A percentile compares a stretch with the other conserved stretches of the same genome.
Evolutionary conservation across 1,284 basidiomycete genomes (phyloP).

Genomic region (Tranzscheliella williamsii): DNA sequence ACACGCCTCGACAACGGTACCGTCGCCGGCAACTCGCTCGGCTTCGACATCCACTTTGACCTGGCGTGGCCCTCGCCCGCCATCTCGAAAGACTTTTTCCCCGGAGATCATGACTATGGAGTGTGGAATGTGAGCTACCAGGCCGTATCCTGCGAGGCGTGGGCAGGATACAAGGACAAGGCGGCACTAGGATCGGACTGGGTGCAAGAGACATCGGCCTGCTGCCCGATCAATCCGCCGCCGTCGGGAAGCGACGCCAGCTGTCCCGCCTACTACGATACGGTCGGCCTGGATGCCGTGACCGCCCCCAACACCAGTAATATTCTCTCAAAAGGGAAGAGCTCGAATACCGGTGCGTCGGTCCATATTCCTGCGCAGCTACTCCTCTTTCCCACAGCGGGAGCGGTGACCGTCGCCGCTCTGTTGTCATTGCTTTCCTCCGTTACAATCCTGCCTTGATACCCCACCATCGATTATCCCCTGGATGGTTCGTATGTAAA

Average conservation of each 20-base stretch:
- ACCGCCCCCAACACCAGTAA: conserved; percentile 39
- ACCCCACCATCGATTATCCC: no score
- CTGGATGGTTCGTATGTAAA: no score
- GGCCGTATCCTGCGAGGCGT: conserved; percentile 36
- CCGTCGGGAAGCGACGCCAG: conserved; percentile 15
- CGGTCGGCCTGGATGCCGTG: conserved; percentile 9
- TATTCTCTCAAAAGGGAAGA: conserved; percentile 28
- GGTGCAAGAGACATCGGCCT: conserved; percentile 40
- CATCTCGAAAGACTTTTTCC: conserved; percentile 43
- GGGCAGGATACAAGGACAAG: conserved; percentile 39
- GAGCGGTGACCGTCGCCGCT: background rate
- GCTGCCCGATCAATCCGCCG: conserved; percentile 37
- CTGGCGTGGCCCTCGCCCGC: conserved; percentile 47
- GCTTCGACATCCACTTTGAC: conserved; percentile 48
- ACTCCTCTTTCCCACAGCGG: background rate
- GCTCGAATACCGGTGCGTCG: conserved; percentile 11
- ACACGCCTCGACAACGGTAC: conserved; percentile 15
- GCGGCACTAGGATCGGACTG: conserved; percentile 45
- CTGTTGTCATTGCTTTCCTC: background rate
- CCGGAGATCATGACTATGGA: conserved; percentile 45
- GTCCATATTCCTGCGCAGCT: background rate
- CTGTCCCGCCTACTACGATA: conserved; percentile 40
- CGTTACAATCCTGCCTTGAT: background rate
- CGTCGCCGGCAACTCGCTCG: conserved; percentile 29
- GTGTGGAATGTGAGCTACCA: conserved; percentile 44